Evolutionary conservation across 345 rosid genomes (phyloP), one percentile per base, ranked within the genome.

Genomic region (Theobroma cacao): DNA sequence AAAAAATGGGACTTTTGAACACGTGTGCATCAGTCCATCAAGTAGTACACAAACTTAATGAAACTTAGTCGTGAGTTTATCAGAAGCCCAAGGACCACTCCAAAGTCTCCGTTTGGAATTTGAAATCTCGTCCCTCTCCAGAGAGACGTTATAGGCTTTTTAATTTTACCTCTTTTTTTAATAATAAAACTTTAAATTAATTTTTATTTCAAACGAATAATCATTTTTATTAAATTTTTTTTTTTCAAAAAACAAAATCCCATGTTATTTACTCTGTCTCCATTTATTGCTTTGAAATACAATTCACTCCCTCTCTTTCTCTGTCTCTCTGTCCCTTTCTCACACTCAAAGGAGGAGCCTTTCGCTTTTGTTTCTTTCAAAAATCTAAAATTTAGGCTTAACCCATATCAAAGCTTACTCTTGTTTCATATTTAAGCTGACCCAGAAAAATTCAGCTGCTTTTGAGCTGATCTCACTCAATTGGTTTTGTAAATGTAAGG

Each of bases 71-170:
- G 82, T 82, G 4, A 28, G 20, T 47, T 36, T 85, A 79, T 80
- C 81, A 79, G 0, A 11, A 22, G 17, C 36, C 82, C 33, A 0
- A 24, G n/a, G 31, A 72, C 31, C 82, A 71, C 24, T 68, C 81
- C 0, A 30, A 24, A 61, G 72, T 55, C 80, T 64, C 79, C 64
- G 78, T 85, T 88, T 75, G 83, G 85, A 87, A 87, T 91, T 91
- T 88, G 95, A 90, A 91, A 84, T 79, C 81, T 61, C 80, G 33
- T 83, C 79, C 87, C 90, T 79, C 88, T 84, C 74, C 75, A 72
- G 63, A 91, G 93, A 89, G 96, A 86, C 93, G 96, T 91, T 91
- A 72, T 40, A 79, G 55, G 22, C 76, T 60, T 81, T 82, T 59
- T 38, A 3, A 40, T 41, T 58, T 26, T 59, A 78, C 60, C 48